Evolutionary conservation across 208 protist genomes (phyloP).

Genomic region (Leishmania guyanensis): DNA sequence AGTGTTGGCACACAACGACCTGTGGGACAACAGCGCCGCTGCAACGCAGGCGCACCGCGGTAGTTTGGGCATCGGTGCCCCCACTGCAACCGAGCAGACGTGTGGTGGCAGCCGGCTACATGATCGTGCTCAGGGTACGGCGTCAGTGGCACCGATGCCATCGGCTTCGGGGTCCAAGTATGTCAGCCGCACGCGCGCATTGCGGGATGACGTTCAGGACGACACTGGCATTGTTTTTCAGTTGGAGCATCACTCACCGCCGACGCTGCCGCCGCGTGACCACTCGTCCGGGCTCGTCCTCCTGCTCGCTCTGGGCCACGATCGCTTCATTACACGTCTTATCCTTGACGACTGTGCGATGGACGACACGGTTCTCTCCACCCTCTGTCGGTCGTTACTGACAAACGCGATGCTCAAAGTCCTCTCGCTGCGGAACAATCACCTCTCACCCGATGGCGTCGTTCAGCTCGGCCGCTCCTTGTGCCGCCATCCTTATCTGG

Average conservation of each 20-base stretch:
- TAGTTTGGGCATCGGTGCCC: slow-evolving; percentile 37
- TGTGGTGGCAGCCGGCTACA: not conserved
- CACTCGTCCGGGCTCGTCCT: slow-evolving; percentile 15
- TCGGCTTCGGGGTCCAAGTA: slow-evolving; percentile 3
- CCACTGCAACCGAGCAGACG: not conserved
- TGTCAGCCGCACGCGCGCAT: slow-evolving; percentile 22
- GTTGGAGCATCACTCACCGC: not conserved
- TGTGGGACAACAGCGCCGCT: slow-evolving; percentile 38
- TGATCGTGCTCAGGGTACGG: not conserved
- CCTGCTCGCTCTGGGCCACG: slow-evolving; percentile 45
- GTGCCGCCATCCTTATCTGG: slow-evolving; percentile 54
- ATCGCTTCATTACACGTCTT: slow-evolving; percentile 55
- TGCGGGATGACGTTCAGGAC: not conserved
- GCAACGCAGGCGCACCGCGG: slow-evolving; percentile 54
- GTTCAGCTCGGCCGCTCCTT: slow-evolving; percentile 67
- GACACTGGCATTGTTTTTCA: not conserved
- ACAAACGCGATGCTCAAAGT: slow-evolving; percentile 57
- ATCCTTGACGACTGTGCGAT: slow-evolving; percentile 64
- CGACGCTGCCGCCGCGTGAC: not conserved
- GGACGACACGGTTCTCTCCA: slow-evolving; percentile 50
- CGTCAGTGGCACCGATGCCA: not conserved
- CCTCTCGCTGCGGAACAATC: slow-evolving; percentile 67
- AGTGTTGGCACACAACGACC: slow-evolving; percentile 63
- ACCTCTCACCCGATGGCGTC: slow-evolving; percentile 53
- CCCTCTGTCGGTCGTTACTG: slow-evolving; percentile 66